These are phyloP conservation scores for Penicillium crystallinum DNA, from an alignment of 495 filamentous ascomycete species.

Conservation along the genomic window DNA sequence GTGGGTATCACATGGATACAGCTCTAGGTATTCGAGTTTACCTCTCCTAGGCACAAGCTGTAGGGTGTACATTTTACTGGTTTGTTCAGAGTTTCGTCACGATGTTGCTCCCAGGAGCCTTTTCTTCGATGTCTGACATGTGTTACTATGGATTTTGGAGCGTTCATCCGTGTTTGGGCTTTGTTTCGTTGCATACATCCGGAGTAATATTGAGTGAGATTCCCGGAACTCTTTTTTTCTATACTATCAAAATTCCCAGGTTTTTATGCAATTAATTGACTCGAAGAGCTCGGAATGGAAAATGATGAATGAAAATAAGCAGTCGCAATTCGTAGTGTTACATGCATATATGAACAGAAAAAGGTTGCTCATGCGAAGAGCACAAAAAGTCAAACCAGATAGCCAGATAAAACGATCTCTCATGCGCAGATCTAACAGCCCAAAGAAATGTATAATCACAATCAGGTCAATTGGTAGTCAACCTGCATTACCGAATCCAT, in stretches of 20 bases:
- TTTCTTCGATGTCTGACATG: constrained; percentile 11
- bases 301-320: neutral
- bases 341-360: constrained; percentile 8
- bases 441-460: neutral
- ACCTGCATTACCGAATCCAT: neutral
- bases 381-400: neutral
- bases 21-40: neutral
- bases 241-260: constrained; percentile 4
- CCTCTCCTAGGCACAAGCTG: neutral
- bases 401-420: neutral
- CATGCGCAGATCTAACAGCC: neutral
- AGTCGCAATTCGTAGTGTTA: constrained; percentile 7
- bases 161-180: constrained; percentile 11
- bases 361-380: neutral
- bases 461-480: neutral
- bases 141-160: constrained; percentile 19
- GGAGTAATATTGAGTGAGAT: constrained; percentile 18
- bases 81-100: constrained; percentile 5
- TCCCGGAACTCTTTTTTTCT: constrained; percentile 7
- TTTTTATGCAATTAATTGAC: neutral
- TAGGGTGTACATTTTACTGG: neutral
- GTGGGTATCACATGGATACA: neutral
- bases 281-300: neutral
- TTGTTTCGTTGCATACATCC: constrained; percentile 18
- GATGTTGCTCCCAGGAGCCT: neutral